These are phyloP conservation scores for Chytriomyces sp. DNA, from an alignment of 192 early-diverging fungal species.

Conservation along the genomic window DNA sequence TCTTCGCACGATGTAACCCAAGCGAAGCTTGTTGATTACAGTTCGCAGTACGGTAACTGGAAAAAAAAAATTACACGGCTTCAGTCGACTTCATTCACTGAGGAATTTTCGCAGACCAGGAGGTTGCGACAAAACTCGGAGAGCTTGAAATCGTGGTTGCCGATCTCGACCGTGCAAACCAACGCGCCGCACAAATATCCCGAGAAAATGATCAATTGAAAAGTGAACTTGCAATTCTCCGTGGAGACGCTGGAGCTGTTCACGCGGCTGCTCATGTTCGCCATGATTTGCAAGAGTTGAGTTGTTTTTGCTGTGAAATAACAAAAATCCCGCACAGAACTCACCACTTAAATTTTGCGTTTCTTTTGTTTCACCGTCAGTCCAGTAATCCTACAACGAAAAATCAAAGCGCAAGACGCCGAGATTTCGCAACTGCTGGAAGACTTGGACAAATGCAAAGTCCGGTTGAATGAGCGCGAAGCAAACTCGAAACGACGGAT, in stretches of 20 bases:
- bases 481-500: constrained; percentile 42
- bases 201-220: constrained; percentile 61
- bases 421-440: constrained; percentile 51
- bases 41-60: constrained; percentile 61
- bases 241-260: constrained; percentile 23
- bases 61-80: not conserved
- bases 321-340: not conserved
- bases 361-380: constrained; percentile 6
- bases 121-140: constrained; percentile 78
- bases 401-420: constrained; percentile 38
- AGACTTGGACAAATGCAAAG: constrained; percentile 53
- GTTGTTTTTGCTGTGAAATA: not conserved
- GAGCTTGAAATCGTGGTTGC: constrained; percentile 88
- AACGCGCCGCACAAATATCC: constrained; percentile 68
- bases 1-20: constrained; percentile 76
- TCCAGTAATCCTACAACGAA: constrained; percentile 21
- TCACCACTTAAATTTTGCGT: no score
- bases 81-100: no score
- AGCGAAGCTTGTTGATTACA: constrained; percentile 65
- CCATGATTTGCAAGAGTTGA: constrained; percentile 29
- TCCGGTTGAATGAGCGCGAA: constrained; percentile 50
- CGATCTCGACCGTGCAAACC: constrained; percentile 83
- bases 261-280: not conserved
- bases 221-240: constrained; percentile 25
- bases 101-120: constrained; percentile 58